These are phyloP conservation scores for Hibiscus syriacus DNA, from an alignment of 345 rosid genomes.

Conservation along the genomic window DNA sequence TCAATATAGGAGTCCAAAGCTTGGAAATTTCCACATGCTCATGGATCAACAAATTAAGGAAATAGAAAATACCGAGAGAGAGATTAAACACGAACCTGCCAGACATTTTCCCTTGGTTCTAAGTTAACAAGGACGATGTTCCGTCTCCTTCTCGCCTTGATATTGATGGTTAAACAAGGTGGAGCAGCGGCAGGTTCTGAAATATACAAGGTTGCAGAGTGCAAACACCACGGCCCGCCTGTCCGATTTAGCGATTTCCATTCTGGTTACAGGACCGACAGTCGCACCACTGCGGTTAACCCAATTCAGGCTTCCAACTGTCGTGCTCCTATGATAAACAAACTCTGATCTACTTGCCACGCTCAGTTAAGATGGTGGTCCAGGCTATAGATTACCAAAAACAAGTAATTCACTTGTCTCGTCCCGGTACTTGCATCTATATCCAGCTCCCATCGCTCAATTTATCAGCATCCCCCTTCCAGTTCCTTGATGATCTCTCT, in stretches of 20 bases:
- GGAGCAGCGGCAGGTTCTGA: neutral
- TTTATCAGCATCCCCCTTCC: neutral
- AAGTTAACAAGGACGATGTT: neutral
- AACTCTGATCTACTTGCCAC: neutral
- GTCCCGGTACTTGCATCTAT: neutral
- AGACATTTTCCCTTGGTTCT: neutral
- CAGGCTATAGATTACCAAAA: neutral
- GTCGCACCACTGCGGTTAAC: neutral
- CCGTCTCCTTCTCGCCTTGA: neutral
- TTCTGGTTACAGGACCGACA: conserved; percentile 4
- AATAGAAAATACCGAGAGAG: too few relatives aligned
- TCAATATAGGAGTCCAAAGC: too few relatives aligned
- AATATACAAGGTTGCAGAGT: neutral
- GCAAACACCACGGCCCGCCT: neutral
- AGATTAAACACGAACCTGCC: too few relatives aligned
- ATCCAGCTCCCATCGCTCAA: neutral
- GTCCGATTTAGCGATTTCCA: neutral
- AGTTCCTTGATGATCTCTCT: too few relatives aligned
- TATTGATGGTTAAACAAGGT: neutral
- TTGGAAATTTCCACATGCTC: too few relatives aligned
- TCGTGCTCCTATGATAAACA: neutral
- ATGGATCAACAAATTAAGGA: too few relatives aligned
- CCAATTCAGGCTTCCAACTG: neutral
- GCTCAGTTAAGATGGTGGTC: neutral
- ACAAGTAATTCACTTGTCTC: neutral